Percentiles rank a stretch among this genome's conserved stretches.
These are phyloP conservation scores for Picea glauca DNA, from an alignment of 75 land plant species.

Conservation along the genomic window DNA sequence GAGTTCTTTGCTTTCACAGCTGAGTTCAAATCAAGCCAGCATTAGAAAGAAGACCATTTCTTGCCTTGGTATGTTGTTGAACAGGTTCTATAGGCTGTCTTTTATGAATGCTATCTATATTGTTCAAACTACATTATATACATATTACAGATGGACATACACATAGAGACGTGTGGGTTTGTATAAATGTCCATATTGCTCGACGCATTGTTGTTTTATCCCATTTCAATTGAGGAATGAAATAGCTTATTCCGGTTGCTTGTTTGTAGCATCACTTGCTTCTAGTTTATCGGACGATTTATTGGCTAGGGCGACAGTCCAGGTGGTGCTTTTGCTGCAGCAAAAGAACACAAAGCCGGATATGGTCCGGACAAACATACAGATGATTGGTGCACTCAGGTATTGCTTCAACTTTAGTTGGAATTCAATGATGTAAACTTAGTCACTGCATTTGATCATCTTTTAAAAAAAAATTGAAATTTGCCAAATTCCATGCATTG, in stretches of 20 bases:
- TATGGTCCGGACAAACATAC: slow-evolving; percentile 89
- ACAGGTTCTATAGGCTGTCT: not conserved
- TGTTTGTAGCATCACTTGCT: slow-evolving; percentile 71
- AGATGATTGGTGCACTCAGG: slow-evolving; percentile 99
- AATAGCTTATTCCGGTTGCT: not conserved
- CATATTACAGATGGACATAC: too few relatives aligned
- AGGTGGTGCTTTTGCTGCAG: slow-evolving; percentile 69
- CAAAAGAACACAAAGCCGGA: slow-evolving; percentile 71
- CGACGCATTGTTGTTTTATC: slow-evolving; percentile 1
- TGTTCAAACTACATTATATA: too few relatives aligned
- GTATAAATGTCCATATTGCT: not conserved
- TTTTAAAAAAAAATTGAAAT: too few relatives aligned
- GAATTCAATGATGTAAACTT: not conserved
- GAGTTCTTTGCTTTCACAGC: slow-evolving; percentile 73
- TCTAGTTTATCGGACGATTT: slow-evolving; percentile 93
- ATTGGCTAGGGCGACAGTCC: slow-evolving; percentile 76
- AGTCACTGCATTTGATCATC: too few relatives aligned
- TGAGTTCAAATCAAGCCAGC: slow-evolving; percentile 77
- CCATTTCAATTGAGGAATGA: not conserved
- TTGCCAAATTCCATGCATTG: too few relatives aligned
- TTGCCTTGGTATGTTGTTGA: slow-evolving; percentile 72
- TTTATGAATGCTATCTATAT: not conserved
- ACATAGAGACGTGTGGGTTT: not conserved
- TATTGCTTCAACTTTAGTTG: slow-evolving; percentile 11
- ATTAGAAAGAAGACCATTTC: slow-evolving; percentile 87